Evolutionary conservation across 257 asterid genomes (phyloP), one percentile per base, ranked within the genome.

Genomic region (Solanum microdontum): DNA sequence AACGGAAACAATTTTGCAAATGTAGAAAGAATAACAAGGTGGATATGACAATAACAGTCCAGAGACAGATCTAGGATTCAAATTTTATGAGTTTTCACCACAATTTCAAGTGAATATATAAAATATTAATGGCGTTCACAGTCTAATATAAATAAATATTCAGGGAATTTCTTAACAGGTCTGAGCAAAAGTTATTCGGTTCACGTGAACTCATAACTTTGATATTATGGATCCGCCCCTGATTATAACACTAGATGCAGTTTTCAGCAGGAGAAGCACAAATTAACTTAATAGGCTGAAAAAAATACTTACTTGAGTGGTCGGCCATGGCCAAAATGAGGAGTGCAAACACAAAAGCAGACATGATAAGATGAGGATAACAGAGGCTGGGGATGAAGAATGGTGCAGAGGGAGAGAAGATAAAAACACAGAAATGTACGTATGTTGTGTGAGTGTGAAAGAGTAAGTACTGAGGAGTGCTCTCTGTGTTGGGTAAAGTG

Each of bases 271-370:
- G 64, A 79, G 24, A 15, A 79, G 15, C 66, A 79, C 12, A 79
- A 14, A 24, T 24, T 24, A 79, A 26, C 62, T 77, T 3, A 40
- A 24, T 6, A 14, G 2, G 13, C n/a, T 14, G 55, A 0, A 60
- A 48, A 24, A 55, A 34, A 28, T 64, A 86, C 94, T 91, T 94
- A 95, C 99, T 90, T 83, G 98, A 94, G 91, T 91, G 93, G 48
- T 88, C 91, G 89, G 96, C 93, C 96, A 93, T 93, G 92, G 97
- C 90, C 84, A 95, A 70, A 48, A 96, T 85, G 88, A 96, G 94
- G 75, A 92, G 36, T 60, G 88, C 62, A 73, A 89, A 75, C 68
- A 90, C 85, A 48, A 88, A 68, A 88, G 64, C 66, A 86, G 94
- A 87, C 97, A 94, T 93, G 84, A 37, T 62, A 64, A 62, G 77